Conservation (phyloP, 1,284 basidiomycete species). For the Pterulicium gracile region DNA sequence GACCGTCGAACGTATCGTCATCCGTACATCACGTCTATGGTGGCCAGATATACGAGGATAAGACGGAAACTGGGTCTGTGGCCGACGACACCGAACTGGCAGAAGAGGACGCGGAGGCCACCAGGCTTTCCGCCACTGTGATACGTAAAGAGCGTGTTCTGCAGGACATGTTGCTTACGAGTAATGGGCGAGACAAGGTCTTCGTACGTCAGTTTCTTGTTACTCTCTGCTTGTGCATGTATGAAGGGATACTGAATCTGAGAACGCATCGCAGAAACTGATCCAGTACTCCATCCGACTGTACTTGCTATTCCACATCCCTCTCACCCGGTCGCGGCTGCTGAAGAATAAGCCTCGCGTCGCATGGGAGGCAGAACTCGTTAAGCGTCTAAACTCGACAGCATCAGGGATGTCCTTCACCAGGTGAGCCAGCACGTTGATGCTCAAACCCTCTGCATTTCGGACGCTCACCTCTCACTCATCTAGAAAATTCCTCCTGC, state of each 20-base stretch:
- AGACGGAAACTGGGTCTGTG: conserved; percentile 23
- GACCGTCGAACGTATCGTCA: conserved; percentile 15
- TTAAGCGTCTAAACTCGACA: conserved; percentile 47
- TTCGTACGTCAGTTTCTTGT: conserved; percentile 42
- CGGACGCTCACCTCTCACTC: conserved; percentile 4
- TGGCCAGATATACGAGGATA: conserved; percentile 26
- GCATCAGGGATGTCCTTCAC: conserved; percentile 59
- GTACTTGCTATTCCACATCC: conserved; percentile 58
- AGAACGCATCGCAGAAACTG: conserved; percentile 46
- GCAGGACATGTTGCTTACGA: conserved; percentile 65
- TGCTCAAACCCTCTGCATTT: conserved; percentile 2
- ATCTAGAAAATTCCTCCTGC: conserved; percentile 59
- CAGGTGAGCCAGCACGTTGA: conserved; percentile 32
- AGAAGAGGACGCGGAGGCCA: conserved; percentile 28
- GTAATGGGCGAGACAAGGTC: conserved; percentile 69
- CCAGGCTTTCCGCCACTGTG: conserved; percentile 28
- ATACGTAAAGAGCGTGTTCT: conserved; percentile 57
- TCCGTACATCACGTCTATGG: conserved; percentile 24
- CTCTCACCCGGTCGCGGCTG: conserved; percentile 32
- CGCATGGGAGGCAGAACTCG: conserved; percentile 43
- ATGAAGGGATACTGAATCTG: not conserved
- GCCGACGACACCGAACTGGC: conserved; percentile 21
- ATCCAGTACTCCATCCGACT: conserved; percentile 71
- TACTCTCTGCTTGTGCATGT: conserved; percentile 3
- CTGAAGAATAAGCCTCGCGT: conserved; percentile 32